These are phyloP conservation scores for Clavispora phyllophila DNA, from an alignment of 805 yeast species.

Conservation along the genomic window DNA sequence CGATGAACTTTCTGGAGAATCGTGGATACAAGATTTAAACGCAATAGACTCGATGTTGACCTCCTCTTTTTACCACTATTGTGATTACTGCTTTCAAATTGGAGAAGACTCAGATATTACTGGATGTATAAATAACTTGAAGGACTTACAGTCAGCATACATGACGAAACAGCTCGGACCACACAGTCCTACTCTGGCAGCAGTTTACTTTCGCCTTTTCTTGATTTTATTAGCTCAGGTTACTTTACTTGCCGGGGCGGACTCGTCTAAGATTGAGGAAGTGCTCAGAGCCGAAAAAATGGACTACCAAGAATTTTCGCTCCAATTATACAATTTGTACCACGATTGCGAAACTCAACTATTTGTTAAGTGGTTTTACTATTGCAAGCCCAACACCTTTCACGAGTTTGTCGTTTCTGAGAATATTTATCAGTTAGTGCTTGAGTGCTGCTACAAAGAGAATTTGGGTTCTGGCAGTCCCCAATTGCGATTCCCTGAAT, in stretches of 20 bases:
- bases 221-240: background rate
- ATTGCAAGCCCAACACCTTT: constrained; percentile 8
- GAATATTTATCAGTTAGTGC: constrained; percentile 12
- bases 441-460: constrained; percentile 6
- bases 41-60: background rate
- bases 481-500: constrained; percentile 20
- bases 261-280: background rate
- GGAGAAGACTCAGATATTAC: background rate
- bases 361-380: constrained; percentile 15
- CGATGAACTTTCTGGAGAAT: background rate
- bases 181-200: background rate
- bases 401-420: constrained; percentile 16
- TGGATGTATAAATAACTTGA: background rate
- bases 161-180: background rate
- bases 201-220: background rate
- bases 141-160: background rate
- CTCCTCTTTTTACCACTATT: background rate
- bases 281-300: background rate
- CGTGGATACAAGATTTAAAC: background rate
- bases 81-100: background rate
- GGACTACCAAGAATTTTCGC: background rate
- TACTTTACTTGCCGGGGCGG: background rate
- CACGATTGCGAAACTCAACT: constrained; percentile 6
- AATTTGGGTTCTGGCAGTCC: constrained; percentile 21
- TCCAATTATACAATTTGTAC: constrained; percentile 2